phyloP scores from a whole-genome alignment of 116 monocot species.

The Posidonia oceanica region DNA sequence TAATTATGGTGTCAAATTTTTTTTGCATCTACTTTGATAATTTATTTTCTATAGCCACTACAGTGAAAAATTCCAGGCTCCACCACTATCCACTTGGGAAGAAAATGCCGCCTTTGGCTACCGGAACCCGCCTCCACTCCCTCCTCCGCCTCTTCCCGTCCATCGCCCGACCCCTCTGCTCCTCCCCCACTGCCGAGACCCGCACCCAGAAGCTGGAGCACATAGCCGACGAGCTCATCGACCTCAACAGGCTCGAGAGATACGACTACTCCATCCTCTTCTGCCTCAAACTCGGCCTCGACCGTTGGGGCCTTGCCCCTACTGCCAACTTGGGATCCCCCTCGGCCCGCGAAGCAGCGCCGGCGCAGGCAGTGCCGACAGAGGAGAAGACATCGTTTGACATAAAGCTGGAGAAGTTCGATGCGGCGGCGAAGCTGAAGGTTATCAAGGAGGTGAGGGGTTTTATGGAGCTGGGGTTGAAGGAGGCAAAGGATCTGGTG shows the following conservation, averaged over 20 bases:
- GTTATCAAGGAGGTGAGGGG: slow-evolving; percentile 90
- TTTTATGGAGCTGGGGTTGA: slow-evolving; percentile 78
- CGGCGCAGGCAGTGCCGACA: background rate
- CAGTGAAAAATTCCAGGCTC: too few species aligned
- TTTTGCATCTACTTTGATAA: too few species aligned
- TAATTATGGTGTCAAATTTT: too few species aligned
- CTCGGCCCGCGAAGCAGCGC: background rate
- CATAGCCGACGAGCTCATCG: slow-evolving; percentile 61
- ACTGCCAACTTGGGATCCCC: background rate
- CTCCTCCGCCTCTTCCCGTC: background rate
- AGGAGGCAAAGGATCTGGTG: slow-evolving; percentile 96
- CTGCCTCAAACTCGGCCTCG: slow-evolving; percentile 54
- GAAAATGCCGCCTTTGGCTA: background rate
- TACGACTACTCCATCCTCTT: slow-evolving; percentile 65
- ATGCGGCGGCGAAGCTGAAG: slow-evolving; percentile 34
- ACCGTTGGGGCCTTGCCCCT: slow-evolving; percentile 18
- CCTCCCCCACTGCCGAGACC: slow-evolving; percentile 1
- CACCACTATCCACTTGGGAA: background rate
- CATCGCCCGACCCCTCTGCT: background rate
- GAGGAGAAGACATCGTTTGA: slow-evolving; percentile 36
- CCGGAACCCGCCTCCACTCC: background rate
- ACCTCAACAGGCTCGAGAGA: slow-evolving; percentile 37
- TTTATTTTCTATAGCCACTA: too few species aligned
- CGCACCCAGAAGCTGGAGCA: slow-evolving; percentile 26
- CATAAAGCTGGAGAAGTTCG: slow-evolving; percentile 39